Conservation (phyloP, 2,329 filamentous ascomycete species). For the Stemphylium lycopersici region DNA sequence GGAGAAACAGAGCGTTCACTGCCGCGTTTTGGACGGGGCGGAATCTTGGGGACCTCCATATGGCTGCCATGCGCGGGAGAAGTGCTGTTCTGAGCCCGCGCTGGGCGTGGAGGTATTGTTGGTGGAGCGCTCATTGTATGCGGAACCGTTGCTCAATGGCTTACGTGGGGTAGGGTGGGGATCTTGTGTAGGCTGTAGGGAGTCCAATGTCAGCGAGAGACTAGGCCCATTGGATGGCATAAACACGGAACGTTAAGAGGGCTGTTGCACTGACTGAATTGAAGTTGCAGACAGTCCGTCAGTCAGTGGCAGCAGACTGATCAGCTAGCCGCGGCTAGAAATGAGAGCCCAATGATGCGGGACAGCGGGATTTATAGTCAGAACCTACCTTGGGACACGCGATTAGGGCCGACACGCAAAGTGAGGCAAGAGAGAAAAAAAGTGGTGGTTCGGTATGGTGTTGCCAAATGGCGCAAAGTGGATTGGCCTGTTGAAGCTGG, state of each 20-base stretch:
- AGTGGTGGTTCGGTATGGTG: neutral
- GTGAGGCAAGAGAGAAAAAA: conserved; percentile 7
- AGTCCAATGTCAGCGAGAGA: conserved; percentile 30
- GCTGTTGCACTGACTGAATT: conserved; percentile 20
- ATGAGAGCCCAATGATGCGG: conserved; percentile 25
- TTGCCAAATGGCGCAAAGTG: conserved; percentile 28
- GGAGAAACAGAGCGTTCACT: conserved; percentile 79
- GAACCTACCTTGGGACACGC: conserved; percentile 22
- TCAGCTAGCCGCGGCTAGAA: conserved; percentile 25
- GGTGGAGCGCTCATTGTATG: conserved; percentile 57
- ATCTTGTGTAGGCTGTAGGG: conserved; percentile 17
- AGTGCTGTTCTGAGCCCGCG: conserved; percentile 57
- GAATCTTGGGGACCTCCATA: conserved; percentile 71
- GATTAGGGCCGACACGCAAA: conserved; percentile 13
- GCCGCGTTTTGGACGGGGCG: conserved; percentile 74
- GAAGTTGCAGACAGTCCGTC: conserved; percentile 10
- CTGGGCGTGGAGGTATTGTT: conserved; percentile 67
- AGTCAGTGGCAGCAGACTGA: conserved; percentile 18
- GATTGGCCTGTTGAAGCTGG: conserved; percentile 20
- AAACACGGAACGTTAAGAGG: conserved; percentile 34
- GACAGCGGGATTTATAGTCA: conserved; percentile 17
- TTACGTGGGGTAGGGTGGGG: conserved; percentile 17
- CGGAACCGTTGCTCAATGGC: conserved; percentile 19
- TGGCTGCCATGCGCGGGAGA: conserved; percentile 49
- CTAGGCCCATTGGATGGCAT: conserved; percentile 21